These are phyloP conservation scores for Actinomortierella wolfii DNA, from an alignment of 371 early-diverging fungal species.

Conservation along the genomic window DNA sequence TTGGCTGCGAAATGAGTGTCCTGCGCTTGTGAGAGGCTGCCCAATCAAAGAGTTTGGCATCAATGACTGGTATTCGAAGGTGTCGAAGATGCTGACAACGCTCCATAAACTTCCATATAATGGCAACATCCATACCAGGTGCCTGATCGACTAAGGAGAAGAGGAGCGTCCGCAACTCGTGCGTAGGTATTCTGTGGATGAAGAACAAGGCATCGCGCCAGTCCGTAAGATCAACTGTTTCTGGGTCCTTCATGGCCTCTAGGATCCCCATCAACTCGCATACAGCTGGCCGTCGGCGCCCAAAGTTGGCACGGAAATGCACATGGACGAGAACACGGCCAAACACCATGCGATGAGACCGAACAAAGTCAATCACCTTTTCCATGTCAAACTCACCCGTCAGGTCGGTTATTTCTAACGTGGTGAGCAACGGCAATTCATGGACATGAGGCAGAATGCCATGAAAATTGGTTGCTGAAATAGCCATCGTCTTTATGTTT, in stretches of 20 bases:
- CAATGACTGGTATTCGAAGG: slow-evolving; percentile 22
- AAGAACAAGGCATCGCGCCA: slow-evolving; percentile 25
- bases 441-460: no score
- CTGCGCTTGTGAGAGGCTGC: slow-evolving; percentile 19
- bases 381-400: slow-evolving; percentile 15
- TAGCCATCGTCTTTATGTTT: slow-evolving; percentile 24
- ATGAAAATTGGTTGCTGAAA: slow-evolving; percentile 10
- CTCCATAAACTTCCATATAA: slow-evolving; percentile 6
- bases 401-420: slow-evolving; percentile 35
- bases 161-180: slow-evolving; percentile 12
- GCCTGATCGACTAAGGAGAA: slow-evolving; percentile 6
- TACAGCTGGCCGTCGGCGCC: no score
- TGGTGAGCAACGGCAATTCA: slow-evolving; percentile 13
- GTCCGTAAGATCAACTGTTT: slow-evolving; percentile 17
- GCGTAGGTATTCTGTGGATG: slow-evolving; percentile 7
- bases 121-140: not conserved
- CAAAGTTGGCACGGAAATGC: no score
- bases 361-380: slow-evolving; percentile 21
- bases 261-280: slow-evolving; percentile 7
- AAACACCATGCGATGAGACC: slow-evolving; percentile 33
- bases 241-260: slow-evolving; percentile 13
- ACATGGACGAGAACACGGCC: slow-evolving; percentile 14
- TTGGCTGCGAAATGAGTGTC: slow-evolving; percentile 28
- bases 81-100: slow-evolving; percentile 21
- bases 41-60: slow-evolving; percentile 27